Percentiles rank a stretch among this genome's conserved stretches.
Evolutionary conservation across 371 early-diverging fungal species (phyloP).

Genomic region (Lichtheimia ramosa): DNA sequence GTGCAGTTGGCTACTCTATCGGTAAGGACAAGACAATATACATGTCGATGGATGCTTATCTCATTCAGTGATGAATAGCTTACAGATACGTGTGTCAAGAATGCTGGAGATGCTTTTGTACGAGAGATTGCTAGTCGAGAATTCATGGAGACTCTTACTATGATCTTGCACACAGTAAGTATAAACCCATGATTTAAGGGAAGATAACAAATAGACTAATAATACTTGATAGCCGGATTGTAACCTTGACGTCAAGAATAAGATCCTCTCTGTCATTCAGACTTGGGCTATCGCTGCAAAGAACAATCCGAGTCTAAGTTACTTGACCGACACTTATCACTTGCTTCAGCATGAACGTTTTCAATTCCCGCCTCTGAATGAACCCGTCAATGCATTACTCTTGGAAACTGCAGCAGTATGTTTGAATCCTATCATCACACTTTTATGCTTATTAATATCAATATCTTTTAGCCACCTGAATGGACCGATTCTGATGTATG

Average conservation of each 20-base stretch:
- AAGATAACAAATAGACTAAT: neutral
- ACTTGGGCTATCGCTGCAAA: slow-evolving; percentile 86
- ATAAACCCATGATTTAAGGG: neutral
- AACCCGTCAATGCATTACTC: slow-evolving; percentile 52
- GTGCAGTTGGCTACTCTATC: slow-evolving; percentile 87
- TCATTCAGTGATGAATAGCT: slow-evolving; percentile 45
- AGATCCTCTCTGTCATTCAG: slow-evolving; percentile 74
- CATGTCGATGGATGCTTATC: neutral
- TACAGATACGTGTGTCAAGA: slow-evolving; percentile 92
- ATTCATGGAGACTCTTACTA: slow-evolving; percentile 82
- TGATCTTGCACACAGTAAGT: slow-evolving; percentile 60
- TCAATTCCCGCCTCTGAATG: slow-evolving; percentile 57
- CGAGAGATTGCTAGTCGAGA: slow-evolving; percentile 86
- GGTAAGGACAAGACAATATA: slow-evolving; percentile 45
- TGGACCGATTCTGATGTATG: slow-evolving; percentile 95
- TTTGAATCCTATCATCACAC: neutral
- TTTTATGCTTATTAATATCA: neutral
- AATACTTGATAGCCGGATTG: slow-evolving; percentile 27
- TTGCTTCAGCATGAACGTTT: slow-evolving; percentile 70
- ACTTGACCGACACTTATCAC: slow-evolving; percentile 74
- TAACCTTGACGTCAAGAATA: slow-evolving; percentile 75
- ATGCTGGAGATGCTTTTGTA: slow-evolving; percentile 85
- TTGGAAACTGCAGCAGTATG: slow-evolving; percentile 73
- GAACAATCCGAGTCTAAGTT: slow-evolving; percentile 69
- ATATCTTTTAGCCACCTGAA: slow-evolving; percentile 78